Evolutionary conservation across 2,329 filamentous ascomycete species (phyloP).

Genomic region (Malbranchea zuffiana): DNA sequence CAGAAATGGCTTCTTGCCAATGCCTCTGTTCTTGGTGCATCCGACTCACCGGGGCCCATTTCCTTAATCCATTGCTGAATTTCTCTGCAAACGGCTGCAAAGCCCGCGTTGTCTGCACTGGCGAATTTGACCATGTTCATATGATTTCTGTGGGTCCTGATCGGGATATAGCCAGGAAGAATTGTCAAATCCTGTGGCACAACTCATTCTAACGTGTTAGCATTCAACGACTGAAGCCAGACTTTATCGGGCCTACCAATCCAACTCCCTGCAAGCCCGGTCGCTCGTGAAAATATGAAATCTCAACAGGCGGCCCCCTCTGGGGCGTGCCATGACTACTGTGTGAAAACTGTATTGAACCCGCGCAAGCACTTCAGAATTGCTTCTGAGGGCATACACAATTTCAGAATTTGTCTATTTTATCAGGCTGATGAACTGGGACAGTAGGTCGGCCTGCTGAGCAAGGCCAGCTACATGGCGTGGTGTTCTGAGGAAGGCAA

Average conservation of each 20-base stretch:
- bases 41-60: background rate
- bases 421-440: background rate
- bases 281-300: background rate
- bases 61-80: background rate
- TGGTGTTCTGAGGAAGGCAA: background rate
- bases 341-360: background rate
- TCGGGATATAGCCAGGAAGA: background rate
- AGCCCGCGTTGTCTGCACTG: background rate
- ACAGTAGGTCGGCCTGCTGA: background rate
- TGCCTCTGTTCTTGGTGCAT: background rate
- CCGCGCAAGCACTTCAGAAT: background rate
- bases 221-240: background rate
- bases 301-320: background rate
- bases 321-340: background rate
- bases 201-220: background rate
- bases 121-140: background rate
- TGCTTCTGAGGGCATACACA: background rate
- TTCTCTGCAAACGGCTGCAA: background rate
- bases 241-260: background rate
- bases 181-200: background rate
- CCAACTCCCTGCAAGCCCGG: background rate
- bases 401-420: conserved; percentile 1
- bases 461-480: background rate
- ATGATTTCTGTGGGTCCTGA: background rate
- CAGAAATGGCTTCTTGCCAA: background rate